Evolutionary conservation across 352 stramenopile species (phyloP).

Genomic region (Phytopythium aichiense): DNA sequence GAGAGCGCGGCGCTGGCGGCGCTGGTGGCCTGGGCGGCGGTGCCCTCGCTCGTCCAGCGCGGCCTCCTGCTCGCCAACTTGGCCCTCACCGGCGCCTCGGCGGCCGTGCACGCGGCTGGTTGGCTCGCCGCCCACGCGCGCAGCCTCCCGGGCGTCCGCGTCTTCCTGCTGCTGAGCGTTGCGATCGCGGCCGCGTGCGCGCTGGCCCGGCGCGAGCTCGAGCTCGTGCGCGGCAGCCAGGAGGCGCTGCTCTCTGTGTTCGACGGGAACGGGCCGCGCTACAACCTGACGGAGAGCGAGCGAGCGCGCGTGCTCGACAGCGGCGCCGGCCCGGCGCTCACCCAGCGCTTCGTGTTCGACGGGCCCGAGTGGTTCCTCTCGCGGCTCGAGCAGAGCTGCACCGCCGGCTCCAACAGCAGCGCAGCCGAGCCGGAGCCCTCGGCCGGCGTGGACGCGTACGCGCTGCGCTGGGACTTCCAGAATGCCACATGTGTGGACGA

Average conservation of each 20-base stretch:
- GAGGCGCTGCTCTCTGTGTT: conserved; percentile 13
- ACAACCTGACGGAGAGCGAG: conserved; percentile 16
- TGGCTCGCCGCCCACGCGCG: conserved; percentile 14
- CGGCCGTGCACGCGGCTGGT: conserved; percentile 18
- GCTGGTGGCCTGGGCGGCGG: conserved; percentile 6
- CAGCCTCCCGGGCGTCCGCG: conserved; percentile 15
- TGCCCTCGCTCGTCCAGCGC: conserved; percentile 3
- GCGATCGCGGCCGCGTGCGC: conserved; percentile 7
- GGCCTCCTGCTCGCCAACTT: conserved; percentile 7
- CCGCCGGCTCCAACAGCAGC: not conserved
- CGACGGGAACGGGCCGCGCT: not conserved
- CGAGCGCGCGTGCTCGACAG: conserved; percentile 36
- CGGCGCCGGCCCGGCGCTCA: conserved; percentile 28
- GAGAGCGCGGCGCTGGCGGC: conserved; percentile 11
- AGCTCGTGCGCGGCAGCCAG: conserved; percentile 27
- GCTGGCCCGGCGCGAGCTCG: conserved; percentile 29
- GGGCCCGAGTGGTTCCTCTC: conserved; percentile 36
- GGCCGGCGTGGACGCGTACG: conserved; percentile 8
- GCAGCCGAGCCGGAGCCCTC: not conserved
- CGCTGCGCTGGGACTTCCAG: conserved; percentile 32
- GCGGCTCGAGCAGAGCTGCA: conserved; percentile 31
- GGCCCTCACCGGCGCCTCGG: conserved; percentile 3
- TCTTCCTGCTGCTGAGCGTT: conserved; percentile 13
- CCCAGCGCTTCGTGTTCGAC: conserved; percentile 48
- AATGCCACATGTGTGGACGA: conserved; percentile 10